phyloP scores from a whole-genome alignment of 73 alveolate genomes.

The Paramecium pentaurelia region DNA sequence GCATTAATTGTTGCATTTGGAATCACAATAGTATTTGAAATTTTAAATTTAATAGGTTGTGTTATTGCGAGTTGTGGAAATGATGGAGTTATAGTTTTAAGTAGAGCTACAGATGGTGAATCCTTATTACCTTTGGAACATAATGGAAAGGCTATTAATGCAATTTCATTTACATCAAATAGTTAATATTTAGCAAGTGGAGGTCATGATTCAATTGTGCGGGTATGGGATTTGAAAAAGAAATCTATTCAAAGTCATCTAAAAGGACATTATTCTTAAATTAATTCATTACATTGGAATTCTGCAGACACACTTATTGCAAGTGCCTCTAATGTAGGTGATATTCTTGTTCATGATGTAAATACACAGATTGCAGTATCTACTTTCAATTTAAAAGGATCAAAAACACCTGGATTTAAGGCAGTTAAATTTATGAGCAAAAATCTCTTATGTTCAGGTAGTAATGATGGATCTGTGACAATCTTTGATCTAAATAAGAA shows the following conservation, averaged over 20 bases:
- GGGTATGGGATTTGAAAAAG: constrained; percentile 38
- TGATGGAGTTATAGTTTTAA: not conserved
- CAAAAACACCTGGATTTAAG: constrained; percentile 34
- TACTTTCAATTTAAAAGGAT: not conserved
- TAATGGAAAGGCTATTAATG: not conserved
- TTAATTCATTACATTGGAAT: constrained; percentile 13
- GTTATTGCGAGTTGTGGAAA: not conserved
- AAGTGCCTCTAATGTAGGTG: constrained; percentile 8
- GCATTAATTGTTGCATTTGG: not conserved
- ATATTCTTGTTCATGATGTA: constrained; percentile 23
- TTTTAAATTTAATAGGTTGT: not conserved
- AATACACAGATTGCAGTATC: not conserved
- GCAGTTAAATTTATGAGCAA: constrained; percentile 21
- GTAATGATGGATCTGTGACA: constrained; percentile 21
- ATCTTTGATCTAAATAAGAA: not conserved
- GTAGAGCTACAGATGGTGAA: not conserved
- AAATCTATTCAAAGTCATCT: not conserved
- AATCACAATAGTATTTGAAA: not conserved
- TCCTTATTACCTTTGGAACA: not conserved
- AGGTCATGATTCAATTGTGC: constrained; percentile 22
- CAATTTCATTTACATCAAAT: constrained; percentile 20
- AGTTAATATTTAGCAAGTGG: constrained; percentile 10
- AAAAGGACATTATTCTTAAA: constrained; percentile 7
- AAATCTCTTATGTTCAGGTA: not conserved
- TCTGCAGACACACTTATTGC: not conserved